Base-by-base conservation (phyloP, 2,329 filamentous ascomycete genomes). In the Paramyrothecium roridum region DNA sequence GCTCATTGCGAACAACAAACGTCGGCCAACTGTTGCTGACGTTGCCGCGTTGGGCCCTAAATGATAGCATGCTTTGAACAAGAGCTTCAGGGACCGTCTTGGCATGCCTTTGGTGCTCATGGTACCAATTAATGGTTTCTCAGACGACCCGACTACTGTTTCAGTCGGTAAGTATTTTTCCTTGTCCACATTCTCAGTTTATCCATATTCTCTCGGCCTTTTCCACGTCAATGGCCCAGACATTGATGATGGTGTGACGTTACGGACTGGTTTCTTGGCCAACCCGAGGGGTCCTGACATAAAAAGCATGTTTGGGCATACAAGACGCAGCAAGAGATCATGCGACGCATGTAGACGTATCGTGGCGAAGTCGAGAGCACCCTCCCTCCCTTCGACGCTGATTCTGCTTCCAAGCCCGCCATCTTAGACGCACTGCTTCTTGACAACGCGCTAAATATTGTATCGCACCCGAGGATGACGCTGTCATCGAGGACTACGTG, bases 281-380 rank as follows among this genome's bases (percentile, higher is more conserved):
- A 78, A 85, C 55, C 61, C 69, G 13, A 52, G 75, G 20, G 73
- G 75, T 3, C 65, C 81, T n/a, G 83, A 87, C 62, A 52, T 85
- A 80, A 80, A 64, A 81, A 78, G 61, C 78, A 82, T 21, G 63
- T 84, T 16, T 87, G 83, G 83, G 77, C 73, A 1, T 88, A 87
- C 72, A 87, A 87, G 67, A 80, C 79, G 60, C 75, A 77, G 22
- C 80, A 84, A 2, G 83, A 86, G 67, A 78, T 86, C 55, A 72
- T 76, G 37, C 77, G 83, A 3, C 79, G 82, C 13, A 80, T 82
- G 65, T 66, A 74, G 2, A 74, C 77, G 56, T 85, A 80, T 67
- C 61, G 74, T 59, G 72, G 81, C 64, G 73, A 80, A 63, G 45
- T 74, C 2, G 63, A 67, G 4, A 56, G 62, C 6, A 61, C 68